Base-by-base conservation (phyloP, 2,329 filamentous ascomycete genomes). In the Alternaria gansuensis region DNA sequence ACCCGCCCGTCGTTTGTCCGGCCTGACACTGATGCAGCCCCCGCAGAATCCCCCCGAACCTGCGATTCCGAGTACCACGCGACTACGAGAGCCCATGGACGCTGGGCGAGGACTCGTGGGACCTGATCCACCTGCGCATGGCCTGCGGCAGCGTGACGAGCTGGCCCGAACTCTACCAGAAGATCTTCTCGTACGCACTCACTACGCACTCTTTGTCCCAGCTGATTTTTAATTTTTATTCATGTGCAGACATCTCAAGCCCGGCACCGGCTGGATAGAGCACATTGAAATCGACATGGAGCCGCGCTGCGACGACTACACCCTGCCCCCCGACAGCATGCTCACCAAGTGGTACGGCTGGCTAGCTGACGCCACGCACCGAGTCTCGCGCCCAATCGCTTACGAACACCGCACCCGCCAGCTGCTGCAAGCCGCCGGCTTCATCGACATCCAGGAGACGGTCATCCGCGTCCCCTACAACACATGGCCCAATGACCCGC, bases 231-330 rank as follows among this genome's bases (percentile, higher is more conserved):
- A 17, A 17, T 17, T 17, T 17, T 17, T 17, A 17, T 17, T 17
- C 2, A 17, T 17, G 17, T 17, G 17, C 64, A 92, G 90, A 52
- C 91, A 96, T 72, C 83, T 97, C 26, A 88, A 87, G 67, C 92
- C 92, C 1, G 88, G 89, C 1, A 84, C 81, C 39, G 94, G 93
- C 53, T 85, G 84, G 73, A 84, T 97, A 54, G 93, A 98, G 77
- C 92, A 96, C 67, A 86, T 96, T 46, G 94, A 98, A 75, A 90
- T 98, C 54, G 92, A 98, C 77, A 91, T 91, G 77, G 82, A 85
- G 46, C 92, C 92, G 17, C 87, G 87, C 51, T 90, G 87, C 71
- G 89, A 92, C 63, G 87, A 91, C 67, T 83, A 84, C 34, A 86
- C 86, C 1, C 78, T 90, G 13, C 82, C 85, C 10, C 65, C 78